Conservation (phyloP, 306 rosid species). For the Lathyrus sativus region DNA sequence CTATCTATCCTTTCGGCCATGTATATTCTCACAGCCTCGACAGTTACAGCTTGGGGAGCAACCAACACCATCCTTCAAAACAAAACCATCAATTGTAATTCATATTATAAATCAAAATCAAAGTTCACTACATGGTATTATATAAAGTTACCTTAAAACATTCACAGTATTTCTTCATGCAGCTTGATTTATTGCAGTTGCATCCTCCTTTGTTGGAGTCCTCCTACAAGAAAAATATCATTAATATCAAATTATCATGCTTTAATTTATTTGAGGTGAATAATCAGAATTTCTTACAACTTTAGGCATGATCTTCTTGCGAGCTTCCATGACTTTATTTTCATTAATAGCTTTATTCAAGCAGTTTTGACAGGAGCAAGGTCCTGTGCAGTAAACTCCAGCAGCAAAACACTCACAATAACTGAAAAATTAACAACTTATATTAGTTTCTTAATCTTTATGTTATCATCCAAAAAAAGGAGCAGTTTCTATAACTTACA, state of each 20-base stretch:
- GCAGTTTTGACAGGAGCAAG: conserved; percentile 82
- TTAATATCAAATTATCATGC: conserved; percentile 1
- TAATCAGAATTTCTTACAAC: conserved; percentile 67
- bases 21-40: conserved; percentile 80
- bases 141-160: conserved; percentile 74
- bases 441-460: no score
- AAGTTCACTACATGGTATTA: neutral
- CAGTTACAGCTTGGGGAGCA: conserved; percentile 85
- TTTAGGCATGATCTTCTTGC: conserved; percentile 76
- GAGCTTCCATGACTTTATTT: conserved; percentile 76
- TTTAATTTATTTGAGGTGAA: conserved; percentile 46
- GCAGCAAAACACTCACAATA: conserved; percentile 95
- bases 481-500: neutral
- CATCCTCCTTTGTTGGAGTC: conserved; percentile 84
- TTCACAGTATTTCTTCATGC: conserved; percentile 84
- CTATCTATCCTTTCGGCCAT: conserved; percentile 81
- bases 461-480: neutral
- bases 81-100: conserved; percentile 39
- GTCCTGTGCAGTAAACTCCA: conserved; percentile 87
- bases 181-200: conserved; percentile 92
- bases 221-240: conserved; percentile 52
- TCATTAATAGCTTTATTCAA: conserved; percentile 82
- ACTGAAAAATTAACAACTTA: conserved; percentile 41
- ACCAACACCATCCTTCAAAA: conserved; percentile 83
- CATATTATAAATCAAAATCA: conserved; percentile 32